phyloP scores from a whole-genome alignment of 768 basidiomycete species.

The Mycena maculata region DNA sequence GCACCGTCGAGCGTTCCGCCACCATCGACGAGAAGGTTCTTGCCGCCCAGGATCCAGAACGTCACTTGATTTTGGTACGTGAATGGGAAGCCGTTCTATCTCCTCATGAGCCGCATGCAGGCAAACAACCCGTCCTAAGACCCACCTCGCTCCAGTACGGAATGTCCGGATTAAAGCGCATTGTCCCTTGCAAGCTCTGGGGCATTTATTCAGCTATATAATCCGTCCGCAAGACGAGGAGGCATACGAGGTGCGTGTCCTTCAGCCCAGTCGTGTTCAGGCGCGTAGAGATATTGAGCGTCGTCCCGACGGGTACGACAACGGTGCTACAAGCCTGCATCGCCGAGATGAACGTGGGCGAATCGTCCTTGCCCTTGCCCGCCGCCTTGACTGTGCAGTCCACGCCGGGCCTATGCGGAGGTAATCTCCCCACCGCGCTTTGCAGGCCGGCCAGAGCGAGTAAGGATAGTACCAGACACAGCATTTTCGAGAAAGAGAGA shows the following conservation, averaged over 20 bases:
- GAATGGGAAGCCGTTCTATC: constrained; percentile 62
- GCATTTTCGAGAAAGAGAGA: neutral
- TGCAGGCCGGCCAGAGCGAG: constrained; percentile 7
- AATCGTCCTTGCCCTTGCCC: constrained; percentile 60
- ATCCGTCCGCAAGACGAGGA: neutral
- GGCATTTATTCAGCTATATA: neutral
- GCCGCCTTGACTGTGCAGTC: constrained; percentile 56
- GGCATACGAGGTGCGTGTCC: constrained; percentile 61
- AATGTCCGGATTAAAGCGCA: constrained; percentile 62
- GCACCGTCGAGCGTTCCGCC: constrained; percentile 75
- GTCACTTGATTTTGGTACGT: constrained; percentile 65
- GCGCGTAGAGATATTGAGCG: constrained; percentile 61
- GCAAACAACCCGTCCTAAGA: constrained; percentile 10
- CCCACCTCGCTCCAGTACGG: constrained; percentile 64
- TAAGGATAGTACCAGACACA: constrained; percentile 1
- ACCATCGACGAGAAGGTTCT: constrained; percentile 61
- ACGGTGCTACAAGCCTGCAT: constrained; percentile 55
- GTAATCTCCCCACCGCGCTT: neutral
- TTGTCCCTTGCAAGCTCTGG: constrained; percentile 62
- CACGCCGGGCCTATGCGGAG: constrained; percentile 6
- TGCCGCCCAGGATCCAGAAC: constrained; percentile 67
- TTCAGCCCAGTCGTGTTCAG: constrained; percentile 65
- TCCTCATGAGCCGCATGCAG: too few species aligned
- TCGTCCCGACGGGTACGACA: constrained; percentile 56
- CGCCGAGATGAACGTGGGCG: constrained; percentile 59